Evolutionary conservation across 192 early-diverging fungal species (phyloP), one percentile per base, ranked within the genome.

Genomic region (Umbelopsis sp.): DNA sequence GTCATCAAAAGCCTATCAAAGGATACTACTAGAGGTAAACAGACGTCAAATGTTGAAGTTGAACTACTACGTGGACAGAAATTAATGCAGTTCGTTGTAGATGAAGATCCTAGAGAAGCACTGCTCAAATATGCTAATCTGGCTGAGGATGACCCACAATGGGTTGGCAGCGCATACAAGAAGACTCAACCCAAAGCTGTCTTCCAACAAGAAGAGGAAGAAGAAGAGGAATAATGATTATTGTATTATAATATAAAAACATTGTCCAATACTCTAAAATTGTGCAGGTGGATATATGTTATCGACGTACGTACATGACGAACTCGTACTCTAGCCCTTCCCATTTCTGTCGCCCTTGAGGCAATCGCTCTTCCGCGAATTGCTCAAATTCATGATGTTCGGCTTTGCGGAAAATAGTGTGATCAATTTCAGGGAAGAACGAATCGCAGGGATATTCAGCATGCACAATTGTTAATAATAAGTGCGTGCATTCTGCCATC

Each of bases 91-190:
- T 16, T 20, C 2, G 8, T n/a, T 35, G 23, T 90, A 52, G 92
- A 94, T 67, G 94, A 95, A 69, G 97, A 99, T 81, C 97, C 97
- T 12, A 81, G 97, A 52, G 96, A 92, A 55, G 97, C 94, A 3
- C 84, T 99, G 71, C 78, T 99, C 33, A 92, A 87, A 68, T 95
- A 94, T 81, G 96, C 97, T 0, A 81, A 87, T 3, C 82, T 85
- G 2, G 93, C 94, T 0, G 89, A 92, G 71, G 81, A 84, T 35
- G 90, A 97, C 70, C 95, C 95, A 6, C 86, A 87, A 77, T 98
- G 94, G 90, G 88, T 97, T 70, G 84, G 67, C 23, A 75, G 75
- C 48, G 93, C 93, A 0, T 97, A 97, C 68, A 82, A 90, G 71
- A 78, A 81, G 15, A 93, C 84, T 22, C 93, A 96, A 68, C 91